phyloP scores from a whole-genome alignment of 345 rosid species.

The Gossypium arboreum region DNA sequence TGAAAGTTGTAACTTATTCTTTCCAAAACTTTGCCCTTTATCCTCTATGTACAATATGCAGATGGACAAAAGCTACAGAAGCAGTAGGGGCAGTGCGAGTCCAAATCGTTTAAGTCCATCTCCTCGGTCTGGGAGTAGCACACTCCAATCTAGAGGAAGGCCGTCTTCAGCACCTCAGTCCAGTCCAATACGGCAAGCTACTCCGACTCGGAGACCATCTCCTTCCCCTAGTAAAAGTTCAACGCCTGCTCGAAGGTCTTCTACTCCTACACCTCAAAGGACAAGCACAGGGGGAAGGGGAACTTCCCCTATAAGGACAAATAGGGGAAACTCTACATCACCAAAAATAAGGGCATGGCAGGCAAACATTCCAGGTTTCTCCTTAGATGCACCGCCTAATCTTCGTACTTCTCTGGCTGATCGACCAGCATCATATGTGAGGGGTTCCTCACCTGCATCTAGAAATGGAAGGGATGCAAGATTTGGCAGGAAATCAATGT shows the following conservation, averaged over 20 bases:
- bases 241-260: conserved; percentile 58
- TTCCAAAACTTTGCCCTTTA: background rate
- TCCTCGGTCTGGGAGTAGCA: conserved; percentile 60
- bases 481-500: conserved; percentile 79
- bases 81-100: conserved; percentile 94
- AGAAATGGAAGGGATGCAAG: conserved; percentile 68
- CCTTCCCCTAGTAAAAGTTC: conserved; percentile 69
- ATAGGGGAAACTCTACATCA: conserved; percentile 81
- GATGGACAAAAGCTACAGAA: conserved; percentile 91
- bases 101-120: conserved; percentile 94
- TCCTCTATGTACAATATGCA: conserved; percentile 27
- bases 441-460: conserved; percentile 98
- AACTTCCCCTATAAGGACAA: conserved; percentile 64
- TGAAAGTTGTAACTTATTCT: background rate
- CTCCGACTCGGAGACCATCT: conserved; percentile 73
- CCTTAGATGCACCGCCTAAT: conserved; percentile 96
- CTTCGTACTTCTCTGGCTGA: conserved; percentile 92
- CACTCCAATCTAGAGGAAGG: conserved; percentile 76
- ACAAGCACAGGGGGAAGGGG: conserved; percentile 67
- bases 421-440: conserved; percentile 86
- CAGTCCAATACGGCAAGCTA: conserved; percentile 59
- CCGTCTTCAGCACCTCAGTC: conserved; percentile 70
- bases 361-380: conserved; percentile 86
- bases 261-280: conserved; percentile 77
- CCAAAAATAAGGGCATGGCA: conserved; percentile 94